These are phyloP conservation scores for Sporothrix brunneoviolacea DNA, from an alignment of 2,329 filamentous ascomycete species.

Conservation along the genomic window DNA sequence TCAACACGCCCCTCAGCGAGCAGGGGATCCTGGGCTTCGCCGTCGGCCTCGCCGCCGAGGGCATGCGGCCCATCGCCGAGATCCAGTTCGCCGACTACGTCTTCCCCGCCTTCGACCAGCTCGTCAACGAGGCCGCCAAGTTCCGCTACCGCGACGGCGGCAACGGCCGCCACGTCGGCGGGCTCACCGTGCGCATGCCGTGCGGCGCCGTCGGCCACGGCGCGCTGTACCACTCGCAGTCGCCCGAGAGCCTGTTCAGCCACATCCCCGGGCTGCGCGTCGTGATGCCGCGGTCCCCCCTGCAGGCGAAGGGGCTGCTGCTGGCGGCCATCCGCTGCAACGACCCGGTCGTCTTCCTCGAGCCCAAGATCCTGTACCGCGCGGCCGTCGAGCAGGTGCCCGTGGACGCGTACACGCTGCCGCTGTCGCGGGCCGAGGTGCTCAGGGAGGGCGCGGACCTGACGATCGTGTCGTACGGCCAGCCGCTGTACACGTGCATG, in stretches of 20 bases:
- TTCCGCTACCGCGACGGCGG: constrained; percentile 67
- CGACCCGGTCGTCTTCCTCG: constrained; percentile 88
- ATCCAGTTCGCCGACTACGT: constrained; percentile 96
- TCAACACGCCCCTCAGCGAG: constrained; percentile 92
- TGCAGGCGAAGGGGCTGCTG: constrained; percentile 83
- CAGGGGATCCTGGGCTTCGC: constrained; percentile 93
- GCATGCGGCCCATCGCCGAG: constrained; percentile 88
- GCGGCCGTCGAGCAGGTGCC: constrained; percentile 90
- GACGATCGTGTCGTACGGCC: constrained; percentile 83
- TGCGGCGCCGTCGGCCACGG: constrained; percentile 86
- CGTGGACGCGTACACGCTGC: constrained; percentile 70
- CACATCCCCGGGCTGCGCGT: constrained; percentile 82
- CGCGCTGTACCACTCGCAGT: constrained; percentile 81
- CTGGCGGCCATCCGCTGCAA: constrained; percentile 70
- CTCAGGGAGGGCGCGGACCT: constrained; percentile 73
- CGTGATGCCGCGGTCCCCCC: constrained; percentile 75
- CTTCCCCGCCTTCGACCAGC: constrained; percentile 86
- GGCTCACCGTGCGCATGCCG: constrained; percentile 84
- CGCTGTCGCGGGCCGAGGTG: constrained; percentile 78
- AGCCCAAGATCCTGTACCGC: constrained; percentile 88
- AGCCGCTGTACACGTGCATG: constrained; percentile 78
- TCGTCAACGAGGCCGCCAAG: constrained; percentile 90
- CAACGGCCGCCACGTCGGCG: constrained; percentile 58
- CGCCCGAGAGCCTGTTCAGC: constrained; percentile 79
- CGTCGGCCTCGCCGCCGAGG: constrained; percentile 82